Percentiles rank a stretch among this genome's conserved stretches.
These are phyloP conservation scores for Juncus effusus DNA, from an alignment of 176 grass and related monocot genomes.

Conservation along the genomic window DNA sequence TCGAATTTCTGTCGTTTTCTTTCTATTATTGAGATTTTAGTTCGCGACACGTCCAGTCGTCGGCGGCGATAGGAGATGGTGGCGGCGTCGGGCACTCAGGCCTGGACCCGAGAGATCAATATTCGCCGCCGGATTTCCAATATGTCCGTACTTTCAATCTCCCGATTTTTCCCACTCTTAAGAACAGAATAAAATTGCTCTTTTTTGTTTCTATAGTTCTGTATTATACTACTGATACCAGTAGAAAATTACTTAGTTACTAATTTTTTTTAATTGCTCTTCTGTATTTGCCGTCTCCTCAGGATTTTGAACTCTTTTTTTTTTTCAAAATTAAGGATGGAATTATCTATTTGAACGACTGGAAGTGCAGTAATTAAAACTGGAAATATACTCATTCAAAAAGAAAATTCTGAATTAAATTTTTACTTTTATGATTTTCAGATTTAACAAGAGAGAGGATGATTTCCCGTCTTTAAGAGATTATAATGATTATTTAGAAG, in stretches of 20 bases:
- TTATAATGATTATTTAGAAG: conserved; percentile 95
- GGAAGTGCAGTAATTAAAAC: too few species aligned
- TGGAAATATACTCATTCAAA: too few species aligned
- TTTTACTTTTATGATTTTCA: conserved; percentile 22
- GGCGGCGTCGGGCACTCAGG: conserved; percentile 21
- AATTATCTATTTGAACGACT: too few species aligned
- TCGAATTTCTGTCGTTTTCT: too few species aligned
- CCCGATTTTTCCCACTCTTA: not conserved
- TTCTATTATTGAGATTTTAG: too few species aligned
- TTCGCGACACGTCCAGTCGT: too few species aligned
- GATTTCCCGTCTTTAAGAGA: conserved; percentile 76
- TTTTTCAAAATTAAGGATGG: too few species aligned
- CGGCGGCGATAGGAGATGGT: conserved; percentile 16
- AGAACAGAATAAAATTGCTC: not conserved
- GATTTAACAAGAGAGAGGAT: conserved; percentile 83
- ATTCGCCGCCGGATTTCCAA: conserved; percentile 26
- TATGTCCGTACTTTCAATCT: conserved; percentile 10
- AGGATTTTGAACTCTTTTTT: too few species aligned
- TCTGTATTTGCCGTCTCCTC: too few species aligned
- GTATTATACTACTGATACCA: too few species aligned
- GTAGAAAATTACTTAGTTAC: not conserved
- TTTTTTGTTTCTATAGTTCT: not conserved
- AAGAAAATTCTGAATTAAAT: too few species aligned
- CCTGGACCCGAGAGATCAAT: conserved; percentile 28
- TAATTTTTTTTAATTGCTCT: too few species aligned